Base-by-base conservation (phyloP, 179 eudicot species). In the Beta macrorhiza region DNA sequence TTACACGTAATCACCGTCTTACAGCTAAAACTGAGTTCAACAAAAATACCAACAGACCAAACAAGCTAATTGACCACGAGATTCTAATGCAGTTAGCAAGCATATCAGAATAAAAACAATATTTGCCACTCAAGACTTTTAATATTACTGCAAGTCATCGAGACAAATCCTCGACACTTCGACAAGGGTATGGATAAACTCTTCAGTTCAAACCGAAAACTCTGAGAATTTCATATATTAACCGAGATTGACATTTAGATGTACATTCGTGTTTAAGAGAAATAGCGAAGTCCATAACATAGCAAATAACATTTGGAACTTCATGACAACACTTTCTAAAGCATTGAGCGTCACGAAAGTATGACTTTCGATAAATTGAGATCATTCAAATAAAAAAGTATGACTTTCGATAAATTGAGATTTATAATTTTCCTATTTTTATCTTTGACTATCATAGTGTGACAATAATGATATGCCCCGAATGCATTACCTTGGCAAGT, bases 401-500 rank as follows among this genome's bases (percentile, higher is more conserved):
- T 65, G 69, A 3, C 1, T 20, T 29, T 20, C 37, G 42, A 37
- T 37, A 37, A 6, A 61, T 61, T 9, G 32, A 0, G 5, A 64
- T 64, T 7, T 4, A 62, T 47, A 19, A 29, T 49, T 5, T 15
- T 42, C n/a, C 72, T 67, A 14, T 6, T 1, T 15, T 14, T 67
- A 51, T 71, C 29, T 11, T 49, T 10, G 17, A 72, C 5, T n/a
- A 37, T 52, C 49, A 55, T 25, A 37, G 59, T 42, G 57, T 62
- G 25, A 45, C 47, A 72, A 64, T 14, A 25, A 20, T 57, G 20
- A 44, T 20, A 11, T 42, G 52, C 22, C 17, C 14, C 49, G 9
- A 45, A 57, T 42, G 56, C 55, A 45, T 74, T 81, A 95, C 99
- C 97, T 93, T 90, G 61, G 98, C 99, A 77, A 95, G 90, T 82